Evolutionary conservation across 371 early-diverging fungal genomes (phyloP).

Genomic region (Apophysomyces sp.): DNA sequence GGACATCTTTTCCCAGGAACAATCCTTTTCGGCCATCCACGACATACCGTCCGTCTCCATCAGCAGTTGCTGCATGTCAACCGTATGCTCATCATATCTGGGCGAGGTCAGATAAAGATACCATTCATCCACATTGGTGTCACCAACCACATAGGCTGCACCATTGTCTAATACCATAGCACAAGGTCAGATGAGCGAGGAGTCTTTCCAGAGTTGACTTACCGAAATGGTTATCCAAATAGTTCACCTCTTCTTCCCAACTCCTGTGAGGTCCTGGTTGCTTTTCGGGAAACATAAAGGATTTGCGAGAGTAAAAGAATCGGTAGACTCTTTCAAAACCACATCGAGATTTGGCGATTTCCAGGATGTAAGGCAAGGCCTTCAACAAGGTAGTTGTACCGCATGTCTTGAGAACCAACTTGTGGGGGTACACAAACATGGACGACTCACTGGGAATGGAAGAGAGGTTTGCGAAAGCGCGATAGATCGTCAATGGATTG

Average conservation of each 20-base stretch:
- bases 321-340: conserved; percentile 69
- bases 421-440: conserved; percentile 91
- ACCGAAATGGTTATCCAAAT: conserved; percentile 65
- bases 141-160: conserved; percentile 87
- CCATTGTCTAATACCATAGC: conserved; percentile 48
- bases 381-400: conserved; percentile 90
- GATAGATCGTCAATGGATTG: background rate
- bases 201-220: conserved; percentile 6
- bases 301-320: conserved; percentile 91
- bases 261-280: conserved; percentile 84
- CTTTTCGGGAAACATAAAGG: conserved; percentile 91
- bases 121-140: conserved; percentile 93
- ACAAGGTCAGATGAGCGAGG: background rate
- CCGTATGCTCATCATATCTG: conserved; percentile 26
- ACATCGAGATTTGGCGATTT: conserved; percentile 69
- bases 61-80: conserved; percentile 22
- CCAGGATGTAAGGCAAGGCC: conserved; percentile 80
- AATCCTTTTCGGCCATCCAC: conserved; percentile 11
- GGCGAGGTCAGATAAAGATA: conserved; percentile 82
- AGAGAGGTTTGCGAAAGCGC: conserved; percentile 1
- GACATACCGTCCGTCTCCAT: conserved; percentile 23
- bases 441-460: conserved; percentile 74
- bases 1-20: background rate
- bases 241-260: conserved; percentile 86
- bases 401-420: conserved; percentile 92